These are phyloP conservation scores for Dendrocalamus latiflorus DNA, from an alignment of 202 grass and related monocot species.

Conservation along the genomic window DNA sequence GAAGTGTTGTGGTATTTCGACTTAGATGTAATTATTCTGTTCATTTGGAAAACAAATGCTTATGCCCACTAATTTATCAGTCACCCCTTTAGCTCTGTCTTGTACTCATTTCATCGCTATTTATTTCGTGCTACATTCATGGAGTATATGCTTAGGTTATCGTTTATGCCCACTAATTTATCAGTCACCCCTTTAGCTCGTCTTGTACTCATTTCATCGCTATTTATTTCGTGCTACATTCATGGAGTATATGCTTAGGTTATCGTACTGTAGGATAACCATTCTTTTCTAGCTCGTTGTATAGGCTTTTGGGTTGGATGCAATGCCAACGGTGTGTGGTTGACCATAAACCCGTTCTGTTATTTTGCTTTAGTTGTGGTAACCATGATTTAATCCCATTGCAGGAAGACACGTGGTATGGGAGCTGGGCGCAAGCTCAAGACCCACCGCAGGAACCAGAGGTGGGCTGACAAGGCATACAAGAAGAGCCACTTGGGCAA, in stretches of 20 bases:
- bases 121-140: neutral
- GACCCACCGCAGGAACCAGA: slow-evolving; percentile 60
- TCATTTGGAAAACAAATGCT: neutral
- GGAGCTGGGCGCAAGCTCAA: slow-evolving; percentile 62
- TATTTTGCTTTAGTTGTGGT: neutral
- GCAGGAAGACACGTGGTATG: slow-evolving; percentile 69
- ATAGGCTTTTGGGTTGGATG: neutral
- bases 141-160: too few species aligned
- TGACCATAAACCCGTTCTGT: neutral
- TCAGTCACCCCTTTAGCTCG: too few species aligned
- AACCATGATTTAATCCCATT: neutral
- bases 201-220: neutral
- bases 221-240: neutral
- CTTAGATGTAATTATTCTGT: neutral
- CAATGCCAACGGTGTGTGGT: neutral
- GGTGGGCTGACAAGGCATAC: slow-evolving; percentile 68
- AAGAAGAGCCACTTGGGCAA: slow-evolving; percentile 70
- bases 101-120: neutral
- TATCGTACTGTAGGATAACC: neutral
- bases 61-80: neutral
- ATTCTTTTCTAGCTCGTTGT: neutral
- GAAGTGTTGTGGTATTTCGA: neutral
- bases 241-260: neutral
- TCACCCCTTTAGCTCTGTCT: neutral
- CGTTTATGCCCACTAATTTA: too few species aligned